A percentile compares a stretch with the other conserved stretches of the same genome.
These are phyloP conservation scores for Fraxinus cuspidata DNA, from an alignment of 257 asterid species.

Conservation along the genomic window DNA sequence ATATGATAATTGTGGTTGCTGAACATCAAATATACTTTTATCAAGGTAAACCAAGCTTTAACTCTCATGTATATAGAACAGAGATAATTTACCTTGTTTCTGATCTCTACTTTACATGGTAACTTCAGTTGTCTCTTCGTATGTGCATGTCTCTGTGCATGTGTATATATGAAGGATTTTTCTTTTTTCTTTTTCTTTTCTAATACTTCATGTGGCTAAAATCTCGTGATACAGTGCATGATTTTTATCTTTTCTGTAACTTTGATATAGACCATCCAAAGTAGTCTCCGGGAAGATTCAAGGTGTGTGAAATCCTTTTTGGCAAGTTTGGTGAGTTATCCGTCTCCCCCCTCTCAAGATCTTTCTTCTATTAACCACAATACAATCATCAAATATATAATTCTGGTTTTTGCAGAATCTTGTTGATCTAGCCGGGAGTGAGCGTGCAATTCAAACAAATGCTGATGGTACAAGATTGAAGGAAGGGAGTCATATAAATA, in stretches of 20 bases:
- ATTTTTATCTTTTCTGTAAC: background rate
- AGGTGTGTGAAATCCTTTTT: conserved; percentile 73
- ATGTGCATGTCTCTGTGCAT: background rate
- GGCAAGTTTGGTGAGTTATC: conserved; percentile 75
- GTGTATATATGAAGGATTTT: background rate
- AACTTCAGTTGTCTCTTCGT: conserved; percentile 2
- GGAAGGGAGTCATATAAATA: conserved; percentile 97
- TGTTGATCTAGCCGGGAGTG: conserved; percentile 98
- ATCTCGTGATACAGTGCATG: conserved; percentile 2
- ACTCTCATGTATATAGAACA: background rate
- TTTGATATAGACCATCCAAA: conserved; percentile 64
- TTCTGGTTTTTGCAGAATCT: conserved; percentile 61
- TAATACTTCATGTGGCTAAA: background rate
- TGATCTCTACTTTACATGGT: conserved; percentile 11
- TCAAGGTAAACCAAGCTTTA: background rate
- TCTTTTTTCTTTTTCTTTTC: too few species aligned
- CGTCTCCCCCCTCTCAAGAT: conserved; percentile 11
- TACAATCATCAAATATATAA: conserved; percentile 7
- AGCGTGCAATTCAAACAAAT: conserved; percentile 81
- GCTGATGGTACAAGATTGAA: conserved; percentile 85
- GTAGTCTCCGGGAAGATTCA: conserved; percentile 76
- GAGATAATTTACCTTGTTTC: background rate
- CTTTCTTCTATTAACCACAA: conserved; percentile 15
- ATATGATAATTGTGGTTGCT: background rate
- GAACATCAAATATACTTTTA: background rate